Evolutionary conservation across 2,329 filamentous ascomycete genomes (phyloP).

Genomic region (Triangularia verruculosa): DNA sequence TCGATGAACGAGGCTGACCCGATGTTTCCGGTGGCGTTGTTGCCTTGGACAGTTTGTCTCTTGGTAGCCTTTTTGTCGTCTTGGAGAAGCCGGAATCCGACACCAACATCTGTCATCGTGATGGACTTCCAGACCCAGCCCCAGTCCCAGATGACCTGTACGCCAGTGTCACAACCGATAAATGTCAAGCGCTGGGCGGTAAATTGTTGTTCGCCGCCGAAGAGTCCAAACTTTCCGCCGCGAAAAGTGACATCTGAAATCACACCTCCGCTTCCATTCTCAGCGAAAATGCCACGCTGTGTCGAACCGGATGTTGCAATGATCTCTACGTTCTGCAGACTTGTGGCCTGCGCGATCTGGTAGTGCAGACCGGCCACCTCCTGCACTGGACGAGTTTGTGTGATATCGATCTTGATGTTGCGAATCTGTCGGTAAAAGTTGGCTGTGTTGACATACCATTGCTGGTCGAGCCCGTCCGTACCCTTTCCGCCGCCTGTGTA

Average conservation of each 20-base stretch:
- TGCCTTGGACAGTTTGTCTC: no score
- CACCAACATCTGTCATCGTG: no score
- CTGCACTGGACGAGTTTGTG: constrained; percentile 29
- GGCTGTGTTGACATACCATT: constrained; percentile 41
- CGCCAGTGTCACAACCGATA: neutral
- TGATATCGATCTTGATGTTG: constrained; percentile 52
- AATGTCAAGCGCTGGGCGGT: neutral
- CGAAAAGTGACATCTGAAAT: no score
- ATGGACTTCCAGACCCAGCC: constrained; percentile 62
- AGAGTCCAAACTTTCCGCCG: no score
- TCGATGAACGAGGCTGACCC: no score
- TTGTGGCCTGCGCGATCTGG: constrained; percentile 63
- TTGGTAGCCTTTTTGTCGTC: no score
- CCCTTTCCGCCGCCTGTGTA: no score
- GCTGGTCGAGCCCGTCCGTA: no score
- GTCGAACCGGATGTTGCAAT: neutral
- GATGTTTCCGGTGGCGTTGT: no score
- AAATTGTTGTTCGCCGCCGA: no score
- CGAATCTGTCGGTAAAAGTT: constrained; percentile 51
- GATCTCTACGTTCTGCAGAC: neutral
- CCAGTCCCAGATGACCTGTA: constrained; percentile 69
- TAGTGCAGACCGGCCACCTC: constrained; percentile 60
- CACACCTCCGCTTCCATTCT: constrained; percentile 58
- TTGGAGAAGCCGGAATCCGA: no score
- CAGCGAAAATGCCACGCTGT: constrained; percentile 48